A percentile compares a stretch with the other conserved stretches of the same genome.
Evolutionary conservation across 495 filamentous ascomycete species (phyloP).

Genomic region (Peziza echinospora): DNA sequence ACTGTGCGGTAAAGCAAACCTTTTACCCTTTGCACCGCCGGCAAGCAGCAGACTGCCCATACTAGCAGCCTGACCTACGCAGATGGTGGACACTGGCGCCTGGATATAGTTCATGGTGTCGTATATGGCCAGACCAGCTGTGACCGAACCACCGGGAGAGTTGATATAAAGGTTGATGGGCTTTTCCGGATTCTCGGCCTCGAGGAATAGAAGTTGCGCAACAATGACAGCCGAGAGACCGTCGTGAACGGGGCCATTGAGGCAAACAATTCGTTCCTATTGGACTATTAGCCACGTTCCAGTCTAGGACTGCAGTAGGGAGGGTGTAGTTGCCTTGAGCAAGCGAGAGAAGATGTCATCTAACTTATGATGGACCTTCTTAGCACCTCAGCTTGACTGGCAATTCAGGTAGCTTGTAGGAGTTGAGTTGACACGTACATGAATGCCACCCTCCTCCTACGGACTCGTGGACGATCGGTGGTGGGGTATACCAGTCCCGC

Average conservation of each 20-base stretch:
- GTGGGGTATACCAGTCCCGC: conserved; percentile 17
- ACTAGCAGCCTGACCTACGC: conserved; percentile 78
- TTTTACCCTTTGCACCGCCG: conserved; percentile 64
- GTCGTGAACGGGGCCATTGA: conserved; percentile 84
- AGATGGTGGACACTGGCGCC: conserved; percentile 79
- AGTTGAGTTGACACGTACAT: conserved; percentile 13
- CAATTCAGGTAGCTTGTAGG: conserved; percentile 3
- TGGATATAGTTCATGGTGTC: conserved; percentile 97
- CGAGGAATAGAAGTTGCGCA: conserved; percentile 89
- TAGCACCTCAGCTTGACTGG: not conserved
- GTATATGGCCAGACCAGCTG: conserved; percentile 86
- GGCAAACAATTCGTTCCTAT: conserved; percentile 82
- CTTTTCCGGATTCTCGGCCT: conserved; percentile 86
- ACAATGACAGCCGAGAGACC: conserved; percentile 73
- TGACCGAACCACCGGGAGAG: conserved; percentile 87
- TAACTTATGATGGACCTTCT: not conserved
- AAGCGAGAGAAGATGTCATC: conserved; percentile 21
- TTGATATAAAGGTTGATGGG: conserved; percentile 96
- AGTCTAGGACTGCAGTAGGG: not conserved
- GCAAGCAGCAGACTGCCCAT: conserved; percentile 84
- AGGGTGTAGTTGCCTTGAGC: conserved; percentile 5
- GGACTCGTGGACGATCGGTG: conserved; percentile 17
- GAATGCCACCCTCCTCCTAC: conserved; percentile 20
- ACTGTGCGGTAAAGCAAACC: conserved; percentile 75
- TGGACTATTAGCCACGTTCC: conserved; percentile 11